phyloP scores from a whole-genome alignment of 176 grass and related monocot species.

The Aegilops sharonensis region DNA sequence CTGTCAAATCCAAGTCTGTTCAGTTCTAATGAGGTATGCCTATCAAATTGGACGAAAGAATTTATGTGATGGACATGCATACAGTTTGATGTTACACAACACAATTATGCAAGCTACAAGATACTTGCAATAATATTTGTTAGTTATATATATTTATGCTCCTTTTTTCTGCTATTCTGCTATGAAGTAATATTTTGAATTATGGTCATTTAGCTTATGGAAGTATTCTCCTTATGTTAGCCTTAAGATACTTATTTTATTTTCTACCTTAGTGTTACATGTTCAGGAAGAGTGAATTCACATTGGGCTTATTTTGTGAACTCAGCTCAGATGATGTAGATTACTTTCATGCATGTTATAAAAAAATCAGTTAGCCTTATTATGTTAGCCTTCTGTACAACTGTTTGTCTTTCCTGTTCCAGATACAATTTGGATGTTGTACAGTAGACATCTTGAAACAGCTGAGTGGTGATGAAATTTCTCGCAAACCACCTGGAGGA shows the following conservation, averaged over 20 bases:
- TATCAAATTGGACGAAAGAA: not conserved
- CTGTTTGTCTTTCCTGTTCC: constrained; percentile 29
- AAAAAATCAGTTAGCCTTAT: not conserved
- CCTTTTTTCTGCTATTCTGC: not conserved
- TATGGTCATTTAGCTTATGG: not conserved
- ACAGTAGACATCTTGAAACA: constrained; percentile 93
- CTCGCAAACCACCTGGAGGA: constrained; percentile 47
- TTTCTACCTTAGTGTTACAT: constrained; percentile 1
- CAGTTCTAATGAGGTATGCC: constrained; percentile 77
- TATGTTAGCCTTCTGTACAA: constrained; percentile 9
- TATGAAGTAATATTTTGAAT: not conserved
- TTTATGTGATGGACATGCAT: constrained; percentile 17
- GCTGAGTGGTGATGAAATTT: constrained; percentile 91
- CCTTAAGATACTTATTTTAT: not conserved
- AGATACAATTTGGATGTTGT: constrained; percentile 87
- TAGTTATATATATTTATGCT: not conserved
- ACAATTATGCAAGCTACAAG: constrained; percentile 4
- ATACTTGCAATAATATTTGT: not conserved
- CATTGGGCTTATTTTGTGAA: not conserved
- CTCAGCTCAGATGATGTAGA: not conserved
- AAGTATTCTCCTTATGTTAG: not conserved
- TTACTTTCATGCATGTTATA: not conserved
- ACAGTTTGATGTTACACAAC: not conserved
- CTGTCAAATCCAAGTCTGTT: constrained; percentile 84
- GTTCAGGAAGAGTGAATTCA: constrained; percentile 6